A percentile compares a stretch with the other conserved stretches of the same genome.
Evolutionary conservation across 192 early-diverging fungal genomes (phyloP).

Genomic region (Podila clonocystis): DNA sequence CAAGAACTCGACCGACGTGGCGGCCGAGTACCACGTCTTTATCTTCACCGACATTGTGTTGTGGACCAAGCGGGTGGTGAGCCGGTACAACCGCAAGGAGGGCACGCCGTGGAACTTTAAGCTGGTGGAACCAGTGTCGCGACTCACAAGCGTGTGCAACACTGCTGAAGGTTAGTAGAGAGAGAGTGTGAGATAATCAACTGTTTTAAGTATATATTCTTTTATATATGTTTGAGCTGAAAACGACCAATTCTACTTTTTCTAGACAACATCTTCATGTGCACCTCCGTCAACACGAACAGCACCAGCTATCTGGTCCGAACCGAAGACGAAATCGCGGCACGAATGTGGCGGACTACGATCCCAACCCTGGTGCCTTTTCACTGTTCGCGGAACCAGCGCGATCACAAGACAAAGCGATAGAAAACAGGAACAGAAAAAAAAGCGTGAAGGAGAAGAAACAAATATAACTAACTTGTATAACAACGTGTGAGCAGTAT

Average conservation of each 20-base stretch:
- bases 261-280: slow-evolving; percentile 44
- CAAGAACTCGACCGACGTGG: slow-evolving; percentile 43
- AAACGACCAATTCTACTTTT: no score
- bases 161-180: slow-evolving; percentile 30
- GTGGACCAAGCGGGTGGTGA: slow-evolving; percentile 49
- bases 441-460: not conserved
- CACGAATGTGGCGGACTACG: slow-evolving; percentile 43
- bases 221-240: no score
- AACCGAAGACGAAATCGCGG: slow-evolving; percentile 43
- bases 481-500: no score
- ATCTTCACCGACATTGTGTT: slow-evolving; percentile 47
- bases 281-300: slow-evolving; percentile 36
- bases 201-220: no score
- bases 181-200: no score
- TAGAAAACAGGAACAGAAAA: not conserved
- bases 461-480: not conserved
- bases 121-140: slow-evolving; percentile 40
- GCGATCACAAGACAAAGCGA: slow-evolving; percentile 4
- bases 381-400: slow-evolving; percentile 41
- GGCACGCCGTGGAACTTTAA: slow-evolving; percentile 47
- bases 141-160: slow-evolving; percentile 37
- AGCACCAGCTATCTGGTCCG: slow-evolving; percentile 39
- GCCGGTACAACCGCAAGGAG: slow-evolving; percentile 46
- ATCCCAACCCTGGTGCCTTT: slow-evolving; percentile 41
- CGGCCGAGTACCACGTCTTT: slow-evolving; percentile 48